These are phyloP conservation scores for Geotrichum restrictum DNA, from an alignment of 1,139 yeast genomes.

Conservation along the genomic window DNA sequence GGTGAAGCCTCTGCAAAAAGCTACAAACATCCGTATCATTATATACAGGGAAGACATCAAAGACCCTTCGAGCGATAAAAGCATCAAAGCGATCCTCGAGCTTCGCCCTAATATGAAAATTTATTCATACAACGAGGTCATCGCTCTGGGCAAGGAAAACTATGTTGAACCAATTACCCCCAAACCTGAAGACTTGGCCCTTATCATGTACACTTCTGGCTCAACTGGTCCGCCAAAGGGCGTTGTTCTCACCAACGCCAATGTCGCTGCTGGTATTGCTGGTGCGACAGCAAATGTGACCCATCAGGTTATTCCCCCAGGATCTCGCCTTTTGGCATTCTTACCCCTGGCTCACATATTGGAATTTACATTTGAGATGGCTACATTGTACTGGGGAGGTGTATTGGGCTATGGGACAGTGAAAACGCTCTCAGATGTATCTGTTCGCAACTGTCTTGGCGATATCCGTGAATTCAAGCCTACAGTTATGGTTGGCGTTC, in stretches of 20 bases:
- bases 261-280: constrained; percentile 76
- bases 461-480: constrained; percentile 88
- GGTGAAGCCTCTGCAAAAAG: constrained; percentile 66
- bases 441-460: constrained; percentile 79
- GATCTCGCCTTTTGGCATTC: constrained; percentile 77
- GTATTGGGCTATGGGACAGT: constrained; percentile 87
- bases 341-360: constrained; percentile 95
- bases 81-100: constrained; percentile 46
- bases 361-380: constrained; percentile 83
- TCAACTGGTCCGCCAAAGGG: constrained; percentile 98
- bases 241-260: constrained; percentile 75
- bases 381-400: constrained; percentile 85
- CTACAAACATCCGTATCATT: constrained; percentile 59
- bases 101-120: constrained; percentile 75
- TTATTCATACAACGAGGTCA: constrained; percentile 60
- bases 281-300: constrained; percentile 71
- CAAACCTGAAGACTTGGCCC: constrained; percentile 68
- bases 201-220: constrained; percentile 98
- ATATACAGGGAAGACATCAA: constrained; percentile 66
- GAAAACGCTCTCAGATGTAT: constrained; percentile 79
- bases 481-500: constrained; percentile 95
- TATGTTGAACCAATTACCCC: constrained; percentile 49
- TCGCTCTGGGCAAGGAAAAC: constrained; percentile 57
- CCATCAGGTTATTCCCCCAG: constrained; percentile 47
- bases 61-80: constrained; percentile 58